A percentile compares a stretch with the other conserved stretches of the same genome.
Evolutionary conservation across 768 basidiomycete species (phyloP).

Genomic region (Mycena indigotica): DNA sequence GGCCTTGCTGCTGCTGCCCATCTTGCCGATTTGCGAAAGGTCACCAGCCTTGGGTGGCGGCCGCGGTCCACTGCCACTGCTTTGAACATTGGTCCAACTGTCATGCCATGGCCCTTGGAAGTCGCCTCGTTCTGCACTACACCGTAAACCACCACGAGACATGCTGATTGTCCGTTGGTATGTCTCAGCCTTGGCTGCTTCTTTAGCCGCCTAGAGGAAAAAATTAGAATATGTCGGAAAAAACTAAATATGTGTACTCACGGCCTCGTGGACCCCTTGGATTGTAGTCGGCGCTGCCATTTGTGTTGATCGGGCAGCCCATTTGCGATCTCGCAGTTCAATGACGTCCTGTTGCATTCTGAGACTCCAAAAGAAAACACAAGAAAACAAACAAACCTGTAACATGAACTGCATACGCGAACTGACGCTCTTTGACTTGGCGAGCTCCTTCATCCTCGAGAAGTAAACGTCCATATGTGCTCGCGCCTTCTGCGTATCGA

Average conservation of each 20-base stretch:
- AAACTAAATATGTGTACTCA: constrained; percentile 43
- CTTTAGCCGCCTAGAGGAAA: constrained; percentile 69
- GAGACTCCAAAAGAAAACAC: constrained; percentile 1
- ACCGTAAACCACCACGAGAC: constrained; percentile 88
- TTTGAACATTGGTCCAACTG: constrained; percentile 79
- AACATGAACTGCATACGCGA: constrained; percentile 96
- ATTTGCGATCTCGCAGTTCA: constrained; percentile 82
- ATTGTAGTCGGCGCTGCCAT: constrained; percentile 84
- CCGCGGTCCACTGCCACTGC: constrained; percentile 48
- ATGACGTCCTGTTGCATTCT: constrained; percentile 71
- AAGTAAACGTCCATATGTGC: constrained; percentile 94
- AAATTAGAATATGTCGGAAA: constrained; percentile 9
- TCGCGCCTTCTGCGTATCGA: constrained; percentile 81
- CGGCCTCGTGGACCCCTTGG: constrained; percentile 84
- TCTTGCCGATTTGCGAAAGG: constrained; percentile 86
- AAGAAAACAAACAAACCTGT: constrained; percentile 58
- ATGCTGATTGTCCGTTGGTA: constrained; percentile 68
- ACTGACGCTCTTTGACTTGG: constrained; percentile 71
- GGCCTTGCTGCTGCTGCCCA: constrained; percentile 77
- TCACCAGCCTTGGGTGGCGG: constrained; percentile 81
- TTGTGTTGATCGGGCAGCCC: constrained; percentile 66
- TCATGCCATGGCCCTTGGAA: constrained; percentile 67
- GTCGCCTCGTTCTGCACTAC: constrained; percentile 74
- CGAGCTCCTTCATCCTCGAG: constrained; percentile 81
- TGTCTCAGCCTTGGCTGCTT: constrained; percentile 56